Evolutionary conservation across 176 grass and related monocot genomes (phyloP).

Genomic region (Carex scoparia): DNA sequence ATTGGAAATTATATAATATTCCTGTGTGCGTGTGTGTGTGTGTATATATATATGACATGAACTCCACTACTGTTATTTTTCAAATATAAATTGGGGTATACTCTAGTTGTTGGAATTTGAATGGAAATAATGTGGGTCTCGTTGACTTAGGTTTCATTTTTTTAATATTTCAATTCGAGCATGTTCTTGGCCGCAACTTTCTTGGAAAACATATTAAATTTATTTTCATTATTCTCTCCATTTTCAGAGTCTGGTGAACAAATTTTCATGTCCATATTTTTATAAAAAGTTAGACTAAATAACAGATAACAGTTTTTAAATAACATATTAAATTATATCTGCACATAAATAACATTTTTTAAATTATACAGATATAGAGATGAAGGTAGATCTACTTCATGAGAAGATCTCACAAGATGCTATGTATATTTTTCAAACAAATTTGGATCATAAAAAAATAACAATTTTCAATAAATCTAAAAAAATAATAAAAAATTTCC

Average conservation of each 20-base stretch:
- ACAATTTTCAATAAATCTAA: no score
- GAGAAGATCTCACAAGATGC: no score
- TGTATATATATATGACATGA: not conserved
- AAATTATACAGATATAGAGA: no score
- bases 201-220: not conserved
- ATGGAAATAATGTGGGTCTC: not conserved
- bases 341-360: no score
- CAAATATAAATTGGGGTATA: not conserved
- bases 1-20: not conserved
- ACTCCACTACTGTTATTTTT: not conserved
- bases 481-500: no score
- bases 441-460: no score
- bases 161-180: not conserved
- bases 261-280: not conserved
- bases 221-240: not conserved
- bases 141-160: not conserved
- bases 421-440: no score
- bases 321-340: no score
- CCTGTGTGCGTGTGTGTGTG: not conserved
- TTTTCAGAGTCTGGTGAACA: not conserved
- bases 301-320: no score
- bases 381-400: no score
- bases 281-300: no score
- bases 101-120: not conserved
- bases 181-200: not conserved